Evolutionary conservation across 2,329 filamentous ascomycete species (phyloP), one percentile per base, ranked within the genome.

Genomic region (Arthrobotrys pseudoclavata): DNA sequence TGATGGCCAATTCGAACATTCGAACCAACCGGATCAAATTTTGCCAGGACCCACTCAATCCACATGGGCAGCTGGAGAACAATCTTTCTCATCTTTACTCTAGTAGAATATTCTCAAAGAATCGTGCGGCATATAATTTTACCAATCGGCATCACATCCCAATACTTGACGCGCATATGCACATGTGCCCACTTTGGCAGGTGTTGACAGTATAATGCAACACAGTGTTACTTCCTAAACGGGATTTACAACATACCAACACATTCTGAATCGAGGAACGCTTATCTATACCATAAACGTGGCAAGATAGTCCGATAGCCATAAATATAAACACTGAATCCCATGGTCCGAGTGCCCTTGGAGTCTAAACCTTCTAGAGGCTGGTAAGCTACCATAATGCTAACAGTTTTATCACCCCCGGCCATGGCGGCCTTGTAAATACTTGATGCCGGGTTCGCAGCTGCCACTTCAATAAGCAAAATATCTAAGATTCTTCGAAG

Each of bases 171-270:
- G 4, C 47, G 13, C n/a, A 18, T 45, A 42, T 42, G 37, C 37
- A n/a, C 37, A 42, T n/a, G 13, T 20, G 42, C 42, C 52, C 52
- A 22, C 52, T 57, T 57, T 10, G 29, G 52, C 29, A 57, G 52
- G 52, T 57, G 52, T 57, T 57, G 52, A 37, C 24, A 22, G n/a
- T 37, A 12, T 34, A 57, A 57, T 57, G 52, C 52, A 57, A 57
- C 52, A 57, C 52, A 13, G 52, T 7, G 12, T 12, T 34, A 22
- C 52, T 57, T 57, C 52, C 52, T 57, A 57, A 57, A 57, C n/a
- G 18, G 52, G 26, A 57, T 57, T 37, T 57, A 18, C 52, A 57
- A 57, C 52, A 13, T 37, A 20, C 2, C 52, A 57, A 57, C 52
- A 57, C 52, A 34, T 37, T 37, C 29, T 57, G 31, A 13, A n/a